phyloP scores from a whole-genome alignment of 2,329 filamentous ascomycete species.

The Alternaria atra region DNA sequence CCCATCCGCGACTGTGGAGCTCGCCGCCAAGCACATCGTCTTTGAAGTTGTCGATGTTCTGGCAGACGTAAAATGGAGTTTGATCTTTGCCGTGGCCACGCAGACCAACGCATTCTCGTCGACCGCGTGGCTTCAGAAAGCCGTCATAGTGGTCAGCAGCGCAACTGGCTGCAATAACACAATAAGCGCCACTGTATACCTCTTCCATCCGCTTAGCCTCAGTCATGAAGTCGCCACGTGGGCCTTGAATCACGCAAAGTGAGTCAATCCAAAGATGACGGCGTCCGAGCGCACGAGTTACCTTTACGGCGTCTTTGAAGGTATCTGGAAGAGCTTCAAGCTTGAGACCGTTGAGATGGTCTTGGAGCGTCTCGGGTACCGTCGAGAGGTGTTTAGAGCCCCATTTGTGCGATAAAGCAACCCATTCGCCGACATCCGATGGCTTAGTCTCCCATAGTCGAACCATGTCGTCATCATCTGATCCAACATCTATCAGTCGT shows the following conservation, averaged over 20 bases:
- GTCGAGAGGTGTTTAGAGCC: constrained; percentile 17
- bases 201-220: constrained; percentile 36
- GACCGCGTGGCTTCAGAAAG: constrained; percentile 17
- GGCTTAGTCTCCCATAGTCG: constrained; percentile 6
- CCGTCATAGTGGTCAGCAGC: constrained; percentile 18
- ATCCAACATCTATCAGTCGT: constrained; percentile 20
- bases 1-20: constrained; percentile 36
- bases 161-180: constrained; percentile 32
- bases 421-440: constrained; percentile 13
- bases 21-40: constrained; percentile 25
- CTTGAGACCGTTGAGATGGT: background rate
- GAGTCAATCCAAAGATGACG: constrained; percentile 44
- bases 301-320: constrained; percentile 30
- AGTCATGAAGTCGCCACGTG: constrained; percentile 27
- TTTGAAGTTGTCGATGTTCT: constrained; percentile 36
- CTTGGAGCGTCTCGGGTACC: constrained; percentile 4
- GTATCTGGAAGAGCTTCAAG: constrained; percentile 18
- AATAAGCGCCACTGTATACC: constrained; percentile 34
- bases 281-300: constrained; percentile 24
- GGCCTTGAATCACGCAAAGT: constrained; percentile 37
- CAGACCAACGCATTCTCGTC: background rate
- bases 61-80: constrained; percentile 16
- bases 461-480: background rate
- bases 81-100: background rate
- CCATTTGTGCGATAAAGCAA: constrained; percentile 30